These are phyloP conservation scores for Solanum acaule DNA, from an alignment of 257 asterid species.

Conservation along the genomic window DNA sequence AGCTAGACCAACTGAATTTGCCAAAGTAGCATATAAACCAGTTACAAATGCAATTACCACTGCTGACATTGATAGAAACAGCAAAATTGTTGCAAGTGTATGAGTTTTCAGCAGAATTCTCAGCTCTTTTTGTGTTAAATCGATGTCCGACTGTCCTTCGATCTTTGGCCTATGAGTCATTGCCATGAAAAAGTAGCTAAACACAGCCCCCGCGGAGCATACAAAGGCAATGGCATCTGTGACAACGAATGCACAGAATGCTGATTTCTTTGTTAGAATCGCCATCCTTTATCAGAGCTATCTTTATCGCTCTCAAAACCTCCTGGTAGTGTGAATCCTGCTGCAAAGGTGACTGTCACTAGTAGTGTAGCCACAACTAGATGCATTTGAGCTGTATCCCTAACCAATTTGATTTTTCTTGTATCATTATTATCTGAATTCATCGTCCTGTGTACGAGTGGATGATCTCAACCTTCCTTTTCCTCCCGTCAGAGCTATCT, in stretches of 20 bases:
- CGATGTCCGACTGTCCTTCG: no score
- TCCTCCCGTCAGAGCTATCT: neutral
- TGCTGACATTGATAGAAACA: neutral
- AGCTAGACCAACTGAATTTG: neutral
- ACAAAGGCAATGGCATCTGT: conserved; percentile 1
- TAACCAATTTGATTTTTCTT: neutral
- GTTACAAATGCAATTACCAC: neutral
- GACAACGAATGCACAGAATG: conserved; percentile 7
- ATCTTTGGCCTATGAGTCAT: no score
- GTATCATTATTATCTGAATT: neutral
- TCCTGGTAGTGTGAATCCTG: conserved; percentile 11
- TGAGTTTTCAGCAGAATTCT: accelerated
- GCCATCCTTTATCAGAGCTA: neutral
- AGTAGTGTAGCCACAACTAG: neutral
- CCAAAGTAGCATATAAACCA: neutral
- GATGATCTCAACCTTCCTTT: neutral
- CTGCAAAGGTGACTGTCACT: neutral
- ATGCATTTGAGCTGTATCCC: neutral
- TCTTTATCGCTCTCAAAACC: neutral
- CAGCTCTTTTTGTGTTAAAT: neutral
- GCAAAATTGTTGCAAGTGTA: accelerated
- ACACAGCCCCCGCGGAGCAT: conserved; percentile 3
- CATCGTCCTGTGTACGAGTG: neutral
- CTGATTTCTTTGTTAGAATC: neutral
- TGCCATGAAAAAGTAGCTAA: neutral